Conservation (phyloP, 2,329 filamentous ascomycete species). For the Colletotrichum lini region DNA sequence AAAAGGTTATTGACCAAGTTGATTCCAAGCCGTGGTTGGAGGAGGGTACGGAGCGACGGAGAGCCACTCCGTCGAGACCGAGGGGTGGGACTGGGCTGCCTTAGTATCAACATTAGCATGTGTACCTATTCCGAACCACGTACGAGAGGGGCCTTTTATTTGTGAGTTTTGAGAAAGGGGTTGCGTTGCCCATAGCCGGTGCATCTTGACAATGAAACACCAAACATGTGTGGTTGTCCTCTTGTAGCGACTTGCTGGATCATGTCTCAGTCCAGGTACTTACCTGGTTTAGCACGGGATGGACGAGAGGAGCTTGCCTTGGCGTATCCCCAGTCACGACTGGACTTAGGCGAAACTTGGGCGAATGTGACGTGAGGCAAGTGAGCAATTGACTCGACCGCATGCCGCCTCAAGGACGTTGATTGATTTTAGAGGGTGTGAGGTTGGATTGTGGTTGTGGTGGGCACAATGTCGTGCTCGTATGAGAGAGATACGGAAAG, state of each 20-base stretch:
- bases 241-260: constrained; percentile 23
- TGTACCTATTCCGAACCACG: constrained; percentile 4
- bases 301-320: constrained; percentile 21
- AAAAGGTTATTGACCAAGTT: not conserved
- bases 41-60: constrained; percentile 33
- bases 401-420: too few species aligned
- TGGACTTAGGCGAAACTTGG: constrained; percentile 9
- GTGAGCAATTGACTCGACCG: constrained; percentile 22
- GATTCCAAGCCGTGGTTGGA: not conserved
- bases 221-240: not conserved
- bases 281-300: constrained; percentile 19
- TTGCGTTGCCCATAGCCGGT: constrained; percentile 13
- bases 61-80: constrained; percentile 31
- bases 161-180: constrained; percentile 24
- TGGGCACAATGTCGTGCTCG: not conserved
- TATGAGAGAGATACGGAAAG: not conserved
- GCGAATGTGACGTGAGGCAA: constrained; percentile 33
- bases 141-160: not conserved
- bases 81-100: constrained; percentile 9
- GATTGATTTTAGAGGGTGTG: not conserved
- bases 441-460: constrained; percentile 1
- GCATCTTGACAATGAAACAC: not conserved
- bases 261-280: constrained; percentile 21
- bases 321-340: constrained; percentile 10
- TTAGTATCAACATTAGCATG: constrained; percentile 19